Evolutionary conservation across 257 asterid genomes (phyloP).

Genomic region (Jasminum sambac): DNA sequence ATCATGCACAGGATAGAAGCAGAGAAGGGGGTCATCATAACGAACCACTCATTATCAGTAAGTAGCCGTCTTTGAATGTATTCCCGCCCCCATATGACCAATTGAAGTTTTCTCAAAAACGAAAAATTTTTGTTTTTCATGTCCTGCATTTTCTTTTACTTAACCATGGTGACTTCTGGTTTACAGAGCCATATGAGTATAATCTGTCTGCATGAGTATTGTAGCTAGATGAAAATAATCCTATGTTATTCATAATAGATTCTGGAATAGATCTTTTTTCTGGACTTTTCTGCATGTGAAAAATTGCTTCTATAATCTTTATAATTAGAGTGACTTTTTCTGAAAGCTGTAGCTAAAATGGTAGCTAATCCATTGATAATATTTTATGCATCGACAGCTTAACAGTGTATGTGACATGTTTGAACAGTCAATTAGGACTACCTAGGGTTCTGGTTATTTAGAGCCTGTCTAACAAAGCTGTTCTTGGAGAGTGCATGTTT

Average conservation of each 20-base stretch:
- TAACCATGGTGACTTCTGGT: slow-evolving; percentile 5
- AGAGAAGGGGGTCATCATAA: slow-evolving; percentile 90
- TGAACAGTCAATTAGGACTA: neutral
- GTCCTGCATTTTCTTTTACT: slow-evolving; percentile 13
- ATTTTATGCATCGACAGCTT: slow-evolving; percentile 1
- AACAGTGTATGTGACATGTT: neutral
- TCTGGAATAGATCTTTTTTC: neutral
- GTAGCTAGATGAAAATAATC: slow-evolving; percentile 15
- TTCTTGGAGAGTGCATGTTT: no score
- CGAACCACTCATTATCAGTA: slow-evolving; percentile 87
- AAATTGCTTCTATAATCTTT: slow-evolving; percentile 10
- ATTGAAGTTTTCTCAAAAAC: neutral
- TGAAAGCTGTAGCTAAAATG: neutral
- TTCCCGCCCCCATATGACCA: slow-evolving; percentile 14
- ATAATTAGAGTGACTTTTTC: neutral
- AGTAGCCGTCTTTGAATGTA: slow-evolving; percentile 33
- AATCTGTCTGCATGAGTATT: neutral
- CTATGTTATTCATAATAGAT: neutral
- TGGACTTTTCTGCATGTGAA: neutral
- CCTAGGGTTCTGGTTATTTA: neutral
- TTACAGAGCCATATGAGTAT: slow-evolving; percentile 11
- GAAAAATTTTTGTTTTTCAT: slow-evolving; percentile 10
- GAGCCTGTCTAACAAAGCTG: no score
- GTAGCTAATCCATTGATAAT: neutral
- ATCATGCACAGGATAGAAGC: slow-evolving; percentile 81